phyloP scores from a whole-genome alignment of 768 basidiomycete species.

The Collybia sordida region DNA sequence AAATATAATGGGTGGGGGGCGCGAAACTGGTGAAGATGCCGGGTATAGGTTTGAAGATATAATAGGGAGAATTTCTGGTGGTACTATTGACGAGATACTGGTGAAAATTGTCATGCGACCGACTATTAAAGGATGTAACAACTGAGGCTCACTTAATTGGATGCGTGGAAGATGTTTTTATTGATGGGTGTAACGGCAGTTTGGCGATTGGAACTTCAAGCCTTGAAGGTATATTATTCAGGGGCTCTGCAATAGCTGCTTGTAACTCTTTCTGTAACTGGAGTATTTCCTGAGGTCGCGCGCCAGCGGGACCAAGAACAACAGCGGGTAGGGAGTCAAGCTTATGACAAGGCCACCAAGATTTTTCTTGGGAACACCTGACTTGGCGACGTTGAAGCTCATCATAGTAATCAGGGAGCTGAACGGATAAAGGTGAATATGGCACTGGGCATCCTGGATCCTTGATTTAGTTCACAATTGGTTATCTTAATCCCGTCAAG shows the following conservation, averaged over 20 bases:
- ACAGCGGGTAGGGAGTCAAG: conserved; percentile 12
- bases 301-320: conserved; percentile 28
- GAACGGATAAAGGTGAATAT: conserved; percentile 65
- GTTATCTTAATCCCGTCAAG: background rate
- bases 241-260: conserved; percentile 52
- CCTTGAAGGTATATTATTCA: conserved; percentile 13
- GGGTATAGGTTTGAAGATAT: conserved; percentile 47
- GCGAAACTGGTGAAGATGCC: conserved; percentile 17
- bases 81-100: conserved; percentile 67
- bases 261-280: conserved; percentile 49
- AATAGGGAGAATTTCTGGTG: conserved; percentile 53
- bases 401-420: conserved; percentile 56
- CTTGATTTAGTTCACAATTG: background rate
- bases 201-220: conserved; percentile 2
- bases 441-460: conserved; percentile 51
- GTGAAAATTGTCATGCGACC: background rate
- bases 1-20: conserved; percentile 37
- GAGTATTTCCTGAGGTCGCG: conserved; percentile 12
- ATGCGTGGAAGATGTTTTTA: conserved; percentile 79
- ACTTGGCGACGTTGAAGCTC: conserved; percentile 55
- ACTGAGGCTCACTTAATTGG: conserved; percentile 72
- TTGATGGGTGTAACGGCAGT: conserved; percentile 3
- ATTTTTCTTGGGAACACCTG: conserved; percentile 27
- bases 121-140: conserved; percentile 3
- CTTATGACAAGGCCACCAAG: conserved; percentile 51